These are phyloP conservation scores for Sporothrix protearum DNA, from an alignment of 2,329 filamentous ascomycete species.

Conservation along the genomic window DNA sequence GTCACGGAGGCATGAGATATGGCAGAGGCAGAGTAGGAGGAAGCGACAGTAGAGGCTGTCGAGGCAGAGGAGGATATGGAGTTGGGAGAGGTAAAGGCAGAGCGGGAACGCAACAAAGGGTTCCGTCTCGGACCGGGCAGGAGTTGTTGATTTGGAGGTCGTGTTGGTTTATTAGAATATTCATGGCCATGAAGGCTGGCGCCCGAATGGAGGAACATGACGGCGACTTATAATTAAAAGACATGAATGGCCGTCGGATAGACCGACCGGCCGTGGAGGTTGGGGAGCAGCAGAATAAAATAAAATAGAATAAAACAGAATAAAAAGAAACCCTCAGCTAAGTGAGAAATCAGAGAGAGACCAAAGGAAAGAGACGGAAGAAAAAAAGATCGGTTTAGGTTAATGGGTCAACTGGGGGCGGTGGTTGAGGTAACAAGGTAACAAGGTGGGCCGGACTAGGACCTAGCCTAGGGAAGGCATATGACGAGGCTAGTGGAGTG, in stretches of 20 bases:
- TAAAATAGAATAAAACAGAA: neutral
- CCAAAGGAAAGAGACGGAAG: constrained; percentile 14
- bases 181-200: constrained; percentile 60
- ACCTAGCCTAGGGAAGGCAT: neutral
- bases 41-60: constrained; percentile 16
- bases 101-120: constrained; percentile 45
- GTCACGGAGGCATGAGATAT: neutral
- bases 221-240: constrained; percentile 27
- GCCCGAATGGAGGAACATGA: constrained; percentile 58
- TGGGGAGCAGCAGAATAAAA: neutral
- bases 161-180: constrained; percentile 44
- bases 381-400: neutral
- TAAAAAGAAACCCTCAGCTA: neutral
- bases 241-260: constrained; percentile 10
- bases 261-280: constrained; percentile 19
- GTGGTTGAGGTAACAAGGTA: neutral
- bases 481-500: constrained; percentile 21
- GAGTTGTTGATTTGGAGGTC: constrained; percentile 32
- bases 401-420: neutral
- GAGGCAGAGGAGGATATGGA: constrained; percentile 7
- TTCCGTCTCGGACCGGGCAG: constrained; percentile 37
- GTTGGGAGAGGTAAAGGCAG: constrained; percentile 38
- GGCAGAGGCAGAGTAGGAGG: constrained; percentile 9
- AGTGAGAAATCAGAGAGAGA: neutral
- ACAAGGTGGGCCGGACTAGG: constrained; percentile 17